Percentiles rank a stretch among this genome's conserved stretches.
phyloP scores from a whole-genome alignment of 179 eudicot species.

The Silene noctiflora region DNA sequence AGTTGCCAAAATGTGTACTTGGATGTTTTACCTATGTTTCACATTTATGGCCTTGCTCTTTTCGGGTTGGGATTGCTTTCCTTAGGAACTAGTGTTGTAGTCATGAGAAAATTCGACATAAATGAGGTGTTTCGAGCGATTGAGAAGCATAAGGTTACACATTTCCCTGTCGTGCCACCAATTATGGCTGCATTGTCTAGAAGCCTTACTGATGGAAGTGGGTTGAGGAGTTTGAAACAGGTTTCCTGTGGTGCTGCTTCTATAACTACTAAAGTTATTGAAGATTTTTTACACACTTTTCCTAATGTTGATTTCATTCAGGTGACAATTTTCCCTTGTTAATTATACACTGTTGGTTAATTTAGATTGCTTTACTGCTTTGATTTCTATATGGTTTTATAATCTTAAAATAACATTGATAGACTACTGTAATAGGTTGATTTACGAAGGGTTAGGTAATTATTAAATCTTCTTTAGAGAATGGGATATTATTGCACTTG shows the following conservation, averaged over 20 bases:
- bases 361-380: neutral
- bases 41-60: slow-evolving; percentile 76
- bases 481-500: neutral
- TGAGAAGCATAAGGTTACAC: slow-evolving; percentile 55
- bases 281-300: slow-evolving; percentile 50
- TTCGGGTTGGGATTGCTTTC: slow-evolving; percentile 69
- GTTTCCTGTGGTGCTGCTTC: slow-evolving; percentile 96
- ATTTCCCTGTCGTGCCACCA: slow-evolving; percentile 81
- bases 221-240: slow-evolving; percentile 69
- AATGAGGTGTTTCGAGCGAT: slow-evolving; percentile 59
- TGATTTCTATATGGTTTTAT: neutral
- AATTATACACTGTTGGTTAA: neutral
- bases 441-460: no score
- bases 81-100: slow-evolving; percentile 54
- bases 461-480: neutral
- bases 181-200: slow-evolving; percentile 54
- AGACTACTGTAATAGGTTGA: neutral
- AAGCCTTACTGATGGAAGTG: slow-evolving; percentile 20
- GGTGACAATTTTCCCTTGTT: slow-evolving; percentile 34
- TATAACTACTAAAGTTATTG: slow-evolving; percentile 43
- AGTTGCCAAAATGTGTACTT: slow-evolving; percentile 50
- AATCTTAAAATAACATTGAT: neutral
- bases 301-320: slow-evolving; percentile 89
- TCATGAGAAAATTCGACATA: slow-evolving; percentile 60
- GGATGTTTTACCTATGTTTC: slow-evolving; percentile 84